phyloP scores from a whole-genome alignment of 148 eudicot genomes.

The Chenopodium formosanum region DNA sequence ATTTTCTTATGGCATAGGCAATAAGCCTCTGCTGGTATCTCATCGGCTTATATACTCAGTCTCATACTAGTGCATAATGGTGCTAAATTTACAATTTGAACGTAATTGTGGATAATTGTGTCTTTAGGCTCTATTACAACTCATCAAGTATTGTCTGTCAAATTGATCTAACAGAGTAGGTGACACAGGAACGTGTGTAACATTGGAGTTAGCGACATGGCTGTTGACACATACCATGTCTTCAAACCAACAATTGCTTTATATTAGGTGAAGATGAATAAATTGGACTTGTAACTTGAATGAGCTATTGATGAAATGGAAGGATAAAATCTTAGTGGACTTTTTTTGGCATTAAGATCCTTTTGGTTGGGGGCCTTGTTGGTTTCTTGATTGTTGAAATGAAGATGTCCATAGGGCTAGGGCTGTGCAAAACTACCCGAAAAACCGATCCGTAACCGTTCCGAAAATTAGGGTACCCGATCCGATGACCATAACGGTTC shows the following conservation, averaged over 20 bases:
- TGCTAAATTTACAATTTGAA: not conserved
- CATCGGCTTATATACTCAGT: too few species aligned
- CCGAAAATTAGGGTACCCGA: too few species aligned
- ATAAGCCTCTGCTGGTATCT: too few species aligned
- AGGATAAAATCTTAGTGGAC: not conserved
- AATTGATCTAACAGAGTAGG: not conserved
- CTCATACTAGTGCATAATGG: not conserved
- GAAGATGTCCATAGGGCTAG: not conserved
- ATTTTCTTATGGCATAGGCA: too few species aligned
- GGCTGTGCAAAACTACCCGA: too few species aligned
- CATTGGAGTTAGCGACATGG: not conserved
- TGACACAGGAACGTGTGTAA: not conserved
- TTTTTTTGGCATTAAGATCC: not conserved
- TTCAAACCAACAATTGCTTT: not conserved
- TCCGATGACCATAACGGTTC: too few species aligned
- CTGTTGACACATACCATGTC: not conserved
- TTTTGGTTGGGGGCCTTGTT: not conserved
- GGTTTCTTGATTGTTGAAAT: not conserved
- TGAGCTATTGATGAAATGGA: not conserved
- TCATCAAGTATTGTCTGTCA: not conserved
- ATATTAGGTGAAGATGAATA: not conserved
- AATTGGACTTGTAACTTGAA: not conserved
- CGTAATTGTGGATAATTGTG: not conserved
- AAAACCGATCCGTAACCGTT: too few species aligned
- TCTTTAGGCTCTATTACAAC: not conserved